Conservation (phyloP, 2,329 filamentous ascomycete genomes). For the Ilyonectria robusta region DNA sequence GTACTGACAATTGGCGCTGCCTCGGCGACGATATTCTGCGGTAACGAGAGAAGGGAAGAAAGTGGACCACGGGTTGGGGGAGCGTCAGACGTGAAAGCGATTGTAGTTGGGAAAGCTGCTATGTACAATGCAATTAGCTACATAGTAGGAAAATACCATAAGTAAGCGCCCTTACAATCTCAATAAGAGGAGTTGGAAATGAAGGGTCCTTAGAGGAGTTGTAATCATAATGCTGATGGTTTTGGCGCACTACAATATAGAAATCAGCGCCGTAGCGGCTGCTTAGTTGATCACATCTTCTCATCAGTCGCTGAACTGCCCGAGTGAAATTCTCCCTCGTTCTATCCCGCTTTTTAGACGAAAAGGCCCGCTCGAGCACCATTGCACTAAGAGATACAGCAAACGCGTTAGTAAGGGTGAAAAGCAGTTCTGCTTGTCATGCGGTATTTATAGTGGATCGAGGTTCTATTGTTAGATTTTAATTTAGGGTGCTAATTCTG, state of each 20-base stretch:
- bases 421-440: background rate
- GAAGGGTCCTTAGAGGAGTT: background rate
- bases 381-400: background rate
- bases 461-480: background rate
- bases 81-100: too few species aligned
- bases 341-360: background rate
- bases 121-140: too few species aligned
- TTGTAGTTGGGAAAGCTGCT: too few species aligned
- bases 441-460: background rate
- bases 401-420: background rate
- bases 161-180: too few species aligned
- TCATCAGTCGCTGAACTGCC: slow-evolving; percentile 1
- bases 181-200: background rate
- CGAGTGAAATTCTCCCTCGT: background rate
- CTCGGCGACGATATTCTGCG: too few species aligned
- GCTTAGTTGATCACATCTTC: slow-evolving; percentile 3
- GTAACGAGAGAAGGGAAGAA: too few species aligned
- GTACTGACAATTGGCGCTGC: too few species aligned
- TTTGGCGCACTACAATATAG: background rate
- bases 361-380: background rate
- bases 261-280: background rate
- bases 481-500: background rate
- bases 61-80: too few species aligned
- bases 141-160: too few species aligned
- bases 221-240: background rate